Percentiles rank a stretch among this genome's conserved stretches.
Evolutionary conservation across 345 rosid genomes (phyloP).

Genomic region (Chamaenerion angustifolium): DNA sequence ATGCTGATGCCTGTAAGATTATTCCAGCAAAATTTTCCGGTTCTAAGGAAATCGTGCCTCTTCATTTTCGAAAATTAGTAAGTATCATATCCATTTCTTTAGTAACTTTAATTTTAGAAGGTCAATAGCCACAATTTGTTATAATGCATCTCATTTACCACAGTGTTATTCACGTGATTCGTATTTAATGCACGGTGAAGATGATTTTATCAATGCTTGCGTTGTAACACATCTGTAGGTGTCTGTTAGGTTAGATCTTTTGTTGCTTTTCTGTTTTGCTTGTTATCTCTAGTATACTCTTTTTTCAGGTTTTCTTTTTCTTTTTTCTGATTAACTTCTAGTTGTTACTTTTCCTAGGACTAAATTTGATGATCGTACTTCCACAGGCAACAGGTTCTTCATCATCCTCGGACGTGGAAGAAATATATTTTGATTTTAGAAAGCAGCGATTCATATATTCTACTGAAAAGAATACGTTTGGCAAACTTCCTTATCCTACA

Average conservation of each 20-base stretch:
- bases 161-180: too few relatives aligned
- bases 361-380: constrained; percentile 6
- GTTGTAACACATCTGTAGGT: too few relatives aligned
- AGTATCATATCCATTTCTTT: constrained; percentile 10
- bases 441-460: constrained; percentile 86
- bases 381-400: constrained; percentile 42
- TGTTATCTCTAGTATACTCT: too few relatives aligned
- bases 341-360: too few relatives aligned
- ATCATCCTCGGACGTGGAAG: constrained; percentile 37
- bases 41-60: constrained; percentile 85
- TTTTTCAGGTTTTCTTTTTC: too few relatives aligned
- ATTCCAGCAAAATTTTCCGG: constrained; percentile 96
- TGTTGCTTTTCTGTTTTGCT: too few relatives aligned
- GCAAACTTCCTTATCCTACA: constrained; percentile 92
- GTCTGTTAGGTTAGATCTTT: too few relatives aligned
- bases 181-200: too few relatives aligned
- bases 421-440: constrained; percentile 86
- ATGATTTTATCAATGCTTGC: too few relatives aligned
- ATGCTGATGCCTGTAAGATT: constrained; percentile 80
- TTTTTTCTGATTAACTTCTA: too few relatives aligned
- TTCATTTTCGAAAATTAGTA: constrained; percentile 64
- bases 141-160: too few relatives aligned
- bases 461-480: constrained; percentile 51
- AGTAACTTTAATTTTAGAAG: not conserved
- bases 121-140: not conserved